Evolutionary conservation across 2,329 filamentous ascomycete genomes (phyloP).

Genomic region (Hymenoscyphus linearis): DNA sequence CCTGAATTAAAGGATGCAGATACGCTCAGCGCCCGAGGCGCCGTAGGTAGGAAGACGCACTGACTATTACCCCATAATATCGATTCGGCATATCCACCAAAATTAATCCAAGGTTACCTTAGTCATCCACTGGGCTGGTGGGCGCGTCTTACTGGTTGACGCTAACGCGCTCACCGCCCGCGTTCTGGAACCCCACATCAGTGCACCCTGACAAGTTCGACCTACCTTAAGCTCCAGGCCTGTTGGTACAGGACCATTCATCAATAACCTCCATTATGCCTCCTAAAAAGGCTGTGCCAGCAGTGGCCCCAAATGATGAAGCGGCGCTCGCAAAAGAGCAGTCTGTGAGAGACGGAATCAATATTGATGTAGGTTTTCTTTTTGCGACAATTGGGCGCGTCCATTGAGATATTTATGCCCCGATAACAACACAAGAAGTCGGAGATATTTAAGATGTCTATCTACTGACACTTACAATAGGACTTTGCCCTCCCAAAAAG

Average conservation of each 20-base stretch:
- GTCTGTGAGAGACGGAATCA: constrained; percentile 27
- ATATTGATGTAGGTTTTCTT: constrained; percentile 45
- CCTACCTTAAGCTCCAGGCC: not conserved
- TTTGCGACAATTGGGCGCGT: not conserved
- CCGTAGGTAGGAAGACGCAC: too few relatives aligned
- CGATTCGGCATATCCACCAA: too few relatives aligned
- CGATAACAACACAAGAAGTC: not conserved
- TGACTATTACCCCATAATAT: too few relatives aligned
- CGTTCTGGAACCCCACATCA: too few relatives aligned
- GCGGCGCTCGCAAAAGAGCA: constrained; percentile 28
- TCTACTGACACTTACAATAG: constrained; percentile 34
- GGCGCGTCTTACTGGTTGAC: too few relatives aligned
- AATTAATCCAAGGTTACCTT: too few relatives aligned
- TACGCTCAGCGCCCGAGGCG: too few relatives aligned
- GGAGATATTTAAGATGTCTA: not conserved
- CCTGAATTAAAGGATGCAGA: too few relatives aligned
- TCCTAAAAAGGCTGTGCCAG: constrained; percentile 48
- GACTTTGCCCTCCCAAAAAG: constrained; percentile 75
- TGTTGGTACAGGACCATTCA: not conserved
- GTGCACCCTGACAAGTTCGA: not conserved
- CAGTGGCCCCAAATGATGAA: constrained; percentile 42
- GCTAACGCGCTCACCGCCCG: too few relatives aligned
- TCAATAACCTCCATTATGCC: constrained; percentile 40
- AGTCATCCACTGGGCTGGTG: too few relatives aligned
- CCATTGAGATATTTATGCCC: not conserved